phyloP scores from a whole-genome alignment of 2,329 filamentous ascomycete genomes.

The Fusarium xyrophilum region DNA sequence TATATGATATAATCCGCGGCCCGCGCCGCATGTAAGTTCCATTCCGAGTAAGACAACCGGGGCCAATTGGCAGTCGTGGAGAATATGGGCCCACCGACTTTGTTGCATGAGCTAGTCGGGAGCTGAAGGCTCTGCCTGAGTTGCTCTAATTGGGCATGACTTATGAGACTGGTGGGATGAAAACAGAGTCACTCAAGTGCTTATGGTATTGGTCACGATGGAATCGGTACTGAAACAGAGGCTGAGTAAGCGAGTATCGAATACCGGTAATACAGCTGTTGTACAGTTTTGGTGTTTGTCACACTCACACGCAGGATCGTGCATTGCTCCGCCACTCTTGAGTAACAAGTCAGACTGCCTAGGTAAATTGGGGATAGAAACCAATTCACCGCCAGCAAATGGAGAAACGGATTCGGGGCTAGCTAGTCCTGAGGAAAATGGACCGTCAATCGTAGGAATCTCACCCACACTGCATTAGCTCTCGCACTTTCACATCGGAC shows the following conservation, averaged over 20 bases:
- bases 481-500: not conserved
- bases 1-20: not conserved
- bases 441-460: not conserved
- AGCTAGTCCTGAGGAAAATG: not conserved
- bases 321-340: not conserved
- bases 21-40: not conserved
- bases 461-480: not conserved
- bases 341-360: not conserved
- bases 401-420: not conserved
- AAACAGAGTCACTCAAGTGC: not conserved
- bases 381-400: not conserved
- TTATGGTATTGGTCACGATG: not conserved
- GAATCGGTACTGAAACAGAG: not conserved
- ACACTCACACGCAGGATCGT: not conserved
- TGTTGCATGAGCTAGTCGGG: not conserved
- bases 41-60: not conserved
- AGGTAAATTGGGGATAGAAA: rapidly evolving
- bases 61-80: not conserved
- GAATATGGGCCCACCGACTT: not conserved
- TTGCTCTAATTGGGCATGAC: not conserved
- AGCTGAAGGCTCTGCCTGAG: rapidly evolving
- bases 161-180: too few species aligned
- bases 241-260: rapidly evolving
- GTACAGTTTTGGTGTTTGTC: not conserved
- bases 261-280: not conserved